Evolutionary conservation across 768 basidiomycete species (phyloP), one percentile per base, ranked within the genome.

Genomic region (Lentinula sp.): DNA sequence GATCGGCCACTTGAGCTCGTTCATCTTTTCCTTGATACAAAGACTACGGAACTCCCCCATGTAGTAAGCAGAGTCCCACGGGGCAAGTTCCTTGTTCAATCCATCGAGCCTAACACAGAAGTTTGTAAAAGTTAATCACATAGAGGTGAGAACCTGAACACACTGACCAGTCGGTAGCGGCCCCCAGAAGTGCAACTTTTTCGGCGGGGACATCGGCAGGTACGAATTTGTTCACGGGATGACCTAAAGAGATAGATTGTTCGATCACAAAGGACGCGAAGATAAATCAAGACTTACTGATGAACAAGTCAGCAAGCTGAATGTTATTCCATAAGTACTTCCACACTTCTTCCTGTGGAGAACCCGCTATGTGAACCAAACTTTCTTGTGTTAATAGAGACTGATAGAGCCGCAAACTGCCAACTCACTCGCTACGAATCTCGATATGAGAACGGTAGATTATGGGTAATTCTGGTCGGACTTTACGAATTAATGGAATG

Each of bases 381-480:
- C 55, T 56, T 35, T 8, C 7, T 10, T 28, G 32, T 23, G 32
- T 56, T n/a, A 43, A 41, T 32, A 15, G n/a, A 42, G 4, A 8
- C 10, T 15, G 10, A 41, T 8, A 1, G 23, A 9, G 10, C 18
- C 7, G 7, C 23, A 43, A 56, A 43, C 10, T 41, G 16, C 18
- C 15, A 16, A 13, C 55, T 43, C 32, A 86, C 71, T 95, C 91
- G 65, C 89, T 89, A 52, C 89, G 87, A 65, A 90, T 94, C 77
- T 98, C 94, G 63, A 97, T 97, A 78, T 97, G 95, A 57, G 93
- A 96, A 49, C 95, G 87, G 72, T 95, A 98, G 65, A 95, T 79
- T 69, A 97, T 93, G 57, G 94, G 94, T 51, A 95, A 77, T 28
- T 89, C 86, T 2, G 94, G 93, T 61, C 90, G 82, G 58, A 87